Percentiles rank a stretch among this genome's conserved stretches.
Evolutionary conservation across 495 filamentous ascomycete species (phyloP).

Genomic region (Penicillium odoratum): DNA sequence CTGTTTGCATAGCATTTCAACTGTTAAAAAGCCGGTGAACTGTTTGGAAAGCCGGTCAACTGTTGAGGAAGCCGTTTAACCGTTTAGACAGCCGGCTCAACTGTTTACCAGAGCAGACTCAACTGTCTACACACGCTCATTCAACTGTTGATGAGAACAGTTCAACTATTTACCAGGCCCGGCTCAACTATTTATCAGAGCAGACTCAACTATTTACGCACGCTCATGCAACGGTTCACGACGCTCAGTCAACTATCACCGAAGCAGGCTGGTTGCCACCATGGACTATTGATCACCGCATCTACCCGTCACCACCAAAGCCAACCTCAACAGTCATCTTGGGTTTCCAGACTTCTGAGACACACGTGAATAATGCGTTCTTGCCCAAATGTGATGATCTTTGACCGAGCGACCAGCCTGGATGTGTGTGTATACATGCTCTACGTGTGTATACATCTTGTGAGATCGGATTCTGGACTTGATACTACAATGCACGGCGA

Average conservation of each 20-base stretch:
- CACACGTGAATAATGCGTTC: conserved; percentile 1
- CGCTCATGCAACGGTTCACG: neutral
- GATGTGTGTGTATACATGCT: neutral
- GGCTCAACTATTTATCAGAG: neutral
- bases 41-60: no score
- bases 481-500: conserved; percentile 1
- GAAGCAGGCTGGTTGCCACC: neutral
- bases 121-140: no score
- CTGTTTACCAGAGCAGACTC: no score
- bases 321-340: no score
- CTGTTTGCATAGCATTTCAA: no score
- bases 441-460: neutral
- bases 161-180: no score
- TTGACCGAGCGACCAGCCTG: conserved; percentile 4
- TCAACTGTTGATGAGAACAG: no score
- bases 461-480: conserved; percentile 1
- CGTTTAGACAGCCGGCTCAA: no score
- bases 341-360: neutral
- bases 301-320: no score
- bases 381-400: conserved; percentile 3
- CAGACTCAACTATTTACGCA: neutral
- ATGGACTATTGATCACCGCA: no score
- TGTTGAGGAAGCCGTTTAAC: no score
- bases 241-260: neutral
- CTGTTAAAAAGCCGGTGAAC: no score